phyloP scores from a whole-genome alignment of 106 monocot genomes.

The Dendrobium huoshanense region DNA sequence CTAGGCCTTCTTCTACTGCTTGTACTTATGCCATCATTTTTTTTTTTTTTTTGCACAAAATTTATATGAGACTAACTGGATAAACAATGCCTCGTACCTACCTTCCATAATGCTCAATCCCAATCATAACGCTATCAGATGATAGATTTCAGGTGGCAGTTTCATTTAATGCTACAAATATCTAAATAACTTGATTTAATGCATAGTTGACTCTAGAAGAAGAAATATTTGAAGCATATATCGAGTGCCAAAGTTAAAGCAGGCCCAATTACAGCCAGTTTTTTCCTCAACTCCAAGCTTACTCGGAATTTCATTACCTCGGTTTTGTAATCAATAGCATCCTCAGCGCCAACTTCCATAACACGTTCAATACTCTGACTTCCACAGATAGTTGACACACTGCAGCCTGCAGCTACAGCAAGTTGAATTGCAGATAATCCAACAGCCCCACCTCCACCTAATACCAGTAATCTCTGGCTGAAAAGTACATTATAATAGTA shows the following conservation, averaged over 20 bases:
- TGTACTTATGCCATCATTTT: background rate
- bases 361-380: slow-evolving; percentile 70
- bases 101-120: background rate
- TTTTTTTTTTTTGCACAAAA: background rate
- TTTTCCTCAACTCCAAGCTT: background rate
- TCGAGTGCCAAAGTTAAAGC: background rate
- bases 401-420: slow-evolving; percentile 68
- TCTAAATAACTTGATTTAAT: background rate
- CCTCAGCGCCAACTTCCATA: slow-evolving; percentile 71
- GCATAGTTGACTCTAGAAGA: background rate
- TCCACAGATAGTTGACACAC: slow-evolving; percentile 83
- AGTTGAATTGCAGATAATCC: slow-evolving; percentile 93
- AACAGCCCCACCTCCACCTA: slow-evolving; percentile 98
- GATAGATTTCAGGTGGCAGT: background rate
- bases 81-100: background rate
- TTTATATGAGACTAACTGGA: background rate
- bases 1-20: background rate
- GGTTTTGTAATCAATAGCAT: slow-evolving; percentile 84
- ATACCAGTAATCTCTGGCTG: slow-evolving; percentile 80
- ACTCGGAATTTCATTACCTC: slow-evolving; percentile 32
- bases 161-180: background rate
- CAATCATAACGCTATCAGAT: background rate
- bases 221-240: background rate
- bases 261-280: background rate
- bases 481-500: slow-evolving; percentile 1